Base-by-base conservation (phyloP, 2,329 filamentous ascomycete genomes). In the Triangularia verruculosa region DNA sequence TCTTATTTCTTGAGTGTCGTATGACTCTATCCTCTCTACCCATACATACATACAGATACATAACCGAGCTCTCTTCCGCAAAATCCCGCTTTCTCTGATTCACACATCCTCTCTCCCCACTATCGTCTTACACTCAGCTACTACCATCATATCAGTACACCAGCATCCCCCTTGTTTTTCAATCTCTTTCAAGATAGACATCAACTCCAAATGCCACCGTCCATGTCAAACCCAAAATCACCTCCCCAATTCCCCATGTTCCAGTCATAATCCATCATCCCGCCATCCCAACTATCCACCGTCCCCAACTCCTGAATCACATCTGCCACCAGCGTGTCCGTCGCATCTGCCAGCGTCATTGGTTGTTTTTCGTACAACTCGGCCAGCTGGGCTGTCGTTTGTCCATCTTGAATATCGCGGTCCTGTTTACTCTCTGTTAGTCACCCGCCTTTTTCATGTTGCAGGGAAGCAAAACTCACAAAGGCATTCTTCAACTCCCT, bases 291-390 rank as follows among this genome's bases (percentile, higher is more conserved):
- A 13, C 61, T 27, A 8, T 61, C 64, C n/a, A n/a, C n/a, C 12
- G 55, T 66, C 34, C 74, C 72, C 25, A 73, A 32, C 22, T 73
- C 71, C 32, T 70, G 68, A 28, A 74, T 68, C 64, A 71, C 62
- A 43, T 71, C 72, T 27, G 71, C 67, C 51, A 74, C 69, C 64
- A 71, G 64, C 39, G 70, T 72, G 25, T 71, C 57, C 9, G 71
- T 69, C n/a, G 62, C 70, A 54, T 72, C 70, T 7, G 64, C 62
- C 24, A 70, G 59, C 28, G 66, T 66, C 66, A 66, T 70, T 17
- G 64, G 60, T 4, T 59, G 57, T n/a, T 62, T 61, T 17, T 66
- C 62, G 39, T 32, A 62, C 1, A 67, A 62, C 13, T 61, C 57
- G 4, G 59, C 61, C 7, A 67, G 28, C 51, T 66, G 60, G 1